phyloP scores from a whole-genome alignment of 2,329 filamentous ascomycete genomes.

The Helminthosporium solani region DNA sequence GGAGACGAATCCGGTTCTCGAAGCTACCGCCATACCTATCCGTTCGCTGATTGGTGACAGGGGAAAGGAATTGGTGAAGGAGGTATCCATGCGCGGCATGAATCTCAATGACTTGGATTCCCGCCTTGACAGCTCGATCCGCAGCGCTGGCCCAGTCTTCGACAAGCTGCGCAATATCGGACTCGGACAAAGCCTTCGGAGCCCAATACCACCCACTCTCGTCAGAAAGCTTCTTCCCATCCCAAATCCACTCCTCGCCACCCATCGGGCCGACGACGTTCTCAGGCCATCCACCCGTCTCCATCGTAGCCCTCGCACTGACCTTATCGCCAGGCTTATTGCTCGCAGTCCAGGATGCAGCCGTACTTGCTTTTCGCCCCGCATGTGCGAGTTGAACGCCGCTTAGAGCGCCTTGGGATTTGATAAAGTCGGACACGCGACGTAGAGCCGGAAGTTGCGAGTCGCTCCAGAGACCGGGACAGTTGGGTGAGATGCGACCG shows the following conservation, averaged over 20 bases:
- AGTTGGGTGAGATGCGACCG: constrained; percentile 40
- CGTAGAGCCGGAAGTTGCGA: constrained; percentile 38
- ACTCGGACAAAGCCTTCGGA: constrained; percentile 38
- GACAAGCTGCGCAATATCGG: constrained; percentile 43
- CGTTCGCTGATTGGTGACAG: constrained; percentile 44
- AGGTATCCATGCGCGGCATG: constrained; percentile 47
- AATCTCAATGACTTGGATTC: constrained; percentile 47
- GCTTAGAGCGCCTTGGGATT: constrained; percentile 32
- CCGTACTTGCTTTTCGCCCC: constrained; percentile 37
- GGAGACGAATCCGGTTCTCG: constrained; percentile 41
- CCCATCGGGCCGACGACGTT: constrained; percentile 42
- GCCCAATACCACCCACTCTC: constrained; percentile 40
- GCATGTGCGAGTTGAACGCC: constrained; percentile 42
- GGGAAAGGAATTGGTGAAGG: constrained; percentile 44
- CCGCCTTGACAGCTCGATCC: constrained; percentile 37
- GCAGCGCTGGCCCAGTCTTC: constrained; percentile 45
- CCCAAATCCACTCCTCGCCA: constrained; percentile 43
- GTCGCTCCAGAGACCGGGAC: constrained; percentile 40
- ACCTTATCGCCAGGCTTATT: constrained; percentile 26
- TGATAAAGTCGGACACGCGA: constrained; percentile 38
- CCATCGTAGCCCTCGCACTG: constrained; percentile 26
- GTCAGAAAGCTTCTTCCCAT: constrained; percentile 32
- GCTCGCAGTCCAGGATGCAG: constrained; percentile 33
- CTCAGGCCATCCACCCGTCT: constrained; percentile 38
- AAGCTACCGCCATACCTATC: constrained; percentile 47